Evolutionary conservation across 768 basidiomycete species (phyloP), one percentile per base, ranked within the genome.

Genomic region (Cystofilobasidium ferigula): DNA sequence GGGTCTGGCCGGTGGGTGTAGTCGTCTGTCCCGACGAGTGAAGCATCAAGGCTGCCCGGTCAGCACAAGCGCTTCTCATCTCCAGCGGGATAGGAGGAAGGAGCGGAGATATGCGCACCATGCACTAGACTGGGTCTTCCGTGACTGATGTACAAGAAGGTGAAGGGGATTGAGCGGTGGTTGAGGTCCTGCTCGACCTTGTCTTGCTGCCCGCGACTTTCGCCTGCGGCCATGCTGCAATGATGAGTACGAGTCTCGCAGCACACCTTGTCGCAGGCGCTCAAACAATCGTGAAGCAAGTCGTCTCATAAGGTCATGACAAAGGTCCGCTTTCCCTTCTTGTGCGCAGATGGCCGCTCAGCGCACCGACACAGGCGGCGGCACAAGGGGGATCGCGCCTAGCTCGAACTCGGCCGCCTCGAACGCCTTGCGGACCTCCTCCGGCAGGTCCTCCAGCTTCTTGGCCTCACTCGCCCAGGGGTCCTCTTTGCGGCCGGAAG

Each of bases 341-440:
- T 3, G 14, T 42, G 40, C n/a, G n/a, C n/a, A n/a, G n/a, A 40
- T 40, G 38, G 38, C 22, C 45, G 45, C 13, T 48, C 45, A 65
- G n/a, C 57, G 40, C 13, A 65, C 64, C 30, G 57, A 34, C 30
- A 67, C 10, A 20, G 65, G 59, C 38, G 65, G 65, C 14, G 32
- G 24, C 1, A 51, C 59, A 24, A 62, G 30, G 20, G 65, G 65
- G 53, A 67, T 62, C 14, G 18, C 24, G 3, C 53, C 60, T 18
- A 67, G 43, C 47, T 62, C 65, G n/a, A 67, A 67, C 45, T 61
- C 65, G 14, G 60, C 60, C n/a, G 48, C 47, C 56, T 61, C 59
- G 28, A 61, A 67, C 8, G 65, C 65, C 53, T 56, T 16, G 24
- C 53, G 36, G 22, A 61, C 40, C 4, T 26, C 48, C 28, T 67